phyloP scores from a whole-genome alignment of 495 filamentous ascomycete genomes.

The Cercophora samala region DNA sequence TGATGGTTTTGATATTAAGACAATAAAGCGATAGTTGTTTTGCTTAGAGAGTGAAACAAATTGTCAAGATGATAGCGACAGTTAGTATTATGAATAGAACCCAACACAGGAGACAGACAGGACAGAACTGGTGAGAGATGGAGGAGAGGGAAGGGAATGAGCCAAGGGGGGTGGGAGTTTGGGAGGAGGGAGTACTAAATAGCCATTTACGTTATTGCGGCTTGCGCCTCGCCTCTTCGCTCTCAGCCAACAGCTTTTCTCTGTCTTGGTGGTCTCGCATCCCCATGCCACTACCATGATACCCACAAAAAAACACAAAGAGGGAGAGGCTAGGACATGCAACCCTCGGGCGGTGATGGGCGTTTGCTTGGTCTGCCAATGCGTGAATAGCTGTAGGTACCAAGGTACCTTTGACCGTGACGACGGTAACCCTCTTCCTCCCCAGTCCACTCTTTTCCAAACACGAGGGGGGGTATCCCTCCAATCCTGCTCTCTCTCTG shows the following conservation, averaged over 20 bases:
- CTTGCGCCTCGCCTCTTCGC: not conserved
- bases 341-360: conserved; percentile 18
- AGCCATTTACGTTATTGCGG: not conserved
- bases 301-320: conserved; percentile 5
- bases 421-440: not conserved
- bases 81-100: not conserved
- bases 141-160: conserved; percentile 7
- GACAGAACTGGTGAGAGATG: not conserved
- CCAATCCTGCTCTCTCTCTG: not conserved
- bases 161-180: conserved; percentile 11
- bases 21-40: conserved; percentile 7
- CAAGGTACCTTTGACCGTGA: conserved; percentile 6
- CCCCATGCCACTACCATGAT: conserved; percentile 5
- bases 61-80: not conserved
- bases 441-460: conserved; percentile 13
- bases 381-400: conserved; percentile 4
- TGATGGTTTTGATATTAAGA: conserved; percentile 17
- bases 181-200: conserved; percentile 12
- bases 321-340: conserved; percentile 8
- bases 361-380: conserved; percentile 3
- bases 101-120: not conserved
- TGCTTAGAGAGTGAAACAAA: conserved; percentile 5
- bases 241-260: not conserved
- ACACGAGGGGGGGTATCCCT: conserved; percentile 15
- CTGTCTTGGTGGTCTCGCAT: not conserved